Percentiles rank a stretch among this genome's conserved stretches.
phyloP scores from a whole-genome alignment of 2,329 filamentous ascomycete genomes.

The Akanthomyces uredinophilus region DNA sequence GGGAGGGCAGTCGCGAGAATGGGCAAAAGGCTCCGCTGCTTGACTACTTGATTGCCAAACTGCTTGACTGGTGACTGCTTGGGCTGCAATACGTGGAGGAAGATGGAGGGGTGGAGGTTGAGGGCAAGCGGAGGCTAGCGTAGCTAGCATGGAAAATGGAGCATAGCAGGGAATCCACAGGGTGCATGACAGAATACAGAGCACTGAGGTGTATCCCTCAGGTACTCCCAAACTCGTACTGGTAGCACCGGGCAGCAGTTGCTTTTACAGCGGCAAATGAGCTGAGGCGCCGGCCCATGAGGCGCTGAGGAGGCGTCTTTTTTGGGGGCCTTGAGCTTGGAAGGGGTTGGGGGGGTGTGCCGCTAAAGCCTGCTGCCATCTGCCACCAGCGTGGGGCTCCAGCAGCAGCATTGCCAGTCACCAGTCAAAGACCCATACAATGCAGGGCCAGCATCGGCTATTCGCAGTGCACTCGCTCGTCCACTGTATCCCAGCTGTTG shows the following conservation, averaged over 20 bases:
- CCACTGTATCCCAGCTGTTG: background rate
- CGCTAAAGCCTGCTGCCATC: background rate
- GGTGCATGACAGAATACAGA: too few species aligned
- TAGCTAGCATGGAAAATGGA: background rate
- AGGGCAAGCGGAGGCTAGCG: background rate
- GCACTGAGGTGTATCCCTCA: too few species aligned
- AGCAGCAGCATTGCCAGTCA: background rate
- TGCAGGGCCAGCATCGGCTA: too few species aligned
- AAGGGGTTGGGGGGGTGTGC: background rate
- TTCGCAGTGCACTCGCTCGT: too few species aligned
- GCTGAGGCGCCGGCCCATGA: background rate
- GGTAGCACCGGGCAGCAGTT: background rate
- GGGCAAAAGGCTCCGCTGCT: too few species aligned
- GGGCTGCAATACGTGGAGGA: background rate
- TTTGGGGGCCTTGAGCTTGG: background rate
- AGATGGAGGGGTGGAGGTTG: slow-evolving; percentile 2
- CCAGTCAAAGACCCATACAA: background rate
- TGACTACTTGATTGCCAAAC: too few species aligned
- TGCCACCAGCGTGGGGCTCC: background rate
- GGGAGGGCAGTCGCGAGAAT: slow-evolving; percentile 1
- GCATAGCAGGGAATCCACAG: background rate
- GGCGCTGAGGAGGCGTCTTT: background rate
- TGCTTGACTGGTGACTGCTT: too few species aligned
- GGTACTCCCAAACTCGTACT: too few species aligned
- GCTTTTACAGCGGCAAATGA: background rate